Evolutionary conservation across 805 yeast genomes (phyloP).

Genomic region (Suhomyces tanzawaensis): DNA sequence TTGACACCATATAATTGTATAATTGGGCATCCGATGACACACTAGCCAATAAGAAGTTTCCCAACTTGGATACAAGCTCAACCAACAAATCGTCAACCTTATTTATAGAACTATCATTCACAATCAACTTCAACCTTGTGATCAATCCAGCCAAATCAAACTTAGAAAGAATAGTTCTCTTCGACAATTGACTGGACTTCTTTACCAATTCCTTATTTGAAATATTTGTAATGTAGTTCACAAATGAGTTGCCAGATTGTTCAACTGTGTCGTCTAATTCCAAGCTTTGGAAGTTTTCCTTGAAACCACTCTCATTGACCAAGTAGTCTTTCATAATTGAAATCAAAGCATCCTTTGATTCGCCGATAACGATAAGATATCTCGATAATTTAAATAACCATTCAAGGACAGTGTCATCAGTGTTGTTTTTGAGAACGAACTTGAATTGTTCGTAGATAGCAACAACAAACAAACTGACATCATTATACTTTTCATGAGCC

Average conservation of each 20-base stretch:
- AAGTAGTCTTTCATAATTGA: slow-evolving; percentile 13
- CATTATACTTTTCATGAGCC: slow-evolving; percentile 27
- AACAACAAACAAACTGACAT: slow-evolving; percentile 32
- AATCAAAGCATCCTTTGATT: slow-evolving; percentile 37
- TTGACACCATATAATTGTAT: slow-evolving; percentile 15
- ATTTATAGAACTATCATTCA: slow-evolving; percentile 23
- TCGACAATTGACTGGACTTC: slow-evolving; percentile 5
- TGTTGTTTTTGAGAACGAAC: slow-evolving; percentile 40
- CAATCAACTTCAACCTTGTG: slow-evolving; percentile 32
- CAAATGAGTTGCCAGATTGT: slow-evolving; percentile 11
- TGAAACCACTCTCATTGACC: slow-evolving; percentile 3
- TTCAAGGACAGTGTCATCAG: slow-evolving; percentile 11
- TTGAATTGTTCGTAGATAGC: slow-evolving; percentile 63
- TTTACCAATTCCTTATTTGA: slow-evolving; percentile 8
- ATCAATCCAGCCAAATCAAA: slow-evolving; percentile 49
- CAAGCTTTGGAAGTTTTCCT: slow-evolving; percentile 7
- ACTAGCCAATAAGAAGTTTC: slow-evolving; percentile 30
- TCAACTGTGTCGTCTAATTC: slow-evolving; percentile 2
- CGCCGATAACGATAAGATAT: slow-evolving; percentile 57
- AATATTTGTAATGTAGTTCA: slow-evolving; percentile 11
- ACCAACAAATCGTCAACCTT: slow-evolving; percentile 22
- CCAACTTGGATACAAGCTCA: slow-evolving; percentile 43
- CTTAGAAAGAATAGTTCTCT: slow-evolving; percentile 42
- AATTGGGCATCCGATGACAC: slow-evolving; percentile 12
- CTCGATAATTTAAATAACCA: slow-evolving; percentile 55